Evolutionary conservation across 2,329 filamentous ascomycete genomes (phyloP), one percentile per base, ranked within the genome.

Genomic region (Fusarium chaquense): DNA sequence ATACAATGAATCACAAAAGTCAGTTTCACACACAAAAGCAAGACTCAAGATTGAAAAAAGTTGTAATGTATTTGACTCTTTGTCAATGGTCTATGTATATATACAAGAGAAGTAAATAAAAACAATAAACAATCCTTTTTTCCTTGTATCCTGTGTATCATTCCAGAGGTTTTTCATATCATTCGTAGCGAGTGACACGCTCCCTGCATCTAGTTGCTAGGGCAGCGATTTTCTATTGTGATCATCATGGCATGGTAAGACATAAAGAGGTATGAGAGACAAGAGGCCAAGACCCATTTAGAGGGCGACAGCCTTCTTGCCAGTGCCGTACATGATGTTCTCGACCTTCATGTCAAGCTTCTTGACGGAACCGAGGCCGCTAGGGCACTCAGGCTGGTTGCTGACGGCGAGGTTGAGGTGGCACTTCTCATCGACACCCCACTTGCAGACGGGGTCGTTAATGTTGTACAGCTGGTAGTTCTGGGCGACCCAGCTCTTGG

Each of bases 401-500:
- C 82, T 71, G 70, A 78, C 57, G 73, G 79, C 78, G 73, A 86
- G 76, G 75, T 86, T 79, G 33, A 86, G 78, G 12, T 73, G 76
- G 79, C 86, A 89, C 45, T 71, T 70, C 79, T 88, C 86, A 69
- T 88, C 82, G 47, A 79, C 78, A 58, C 86, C 86, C 69, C 77
- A 82, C 28, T 81, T 78, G 79, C 86, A 87, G 41, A 81, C 75
- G 38, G 83, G 72, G 74, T 88, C 85, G 58, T 80, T 77, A 51
- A 88, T 84, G 79, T 89, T 88, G 78, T 82, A 83, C 20, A 87
- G 80, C 50, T 80, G 76, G 76, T 86, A 78, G 78, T 88, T 87
- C 70, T 83, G 77, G 62, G 80, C 85, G 45, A 87, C 83, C 82
- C 83, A 88, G 78, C 80, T 86, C 72, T 79, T 76, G 36, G 78